Conservation (phyloP, 768 basidiomycete species). For the Tricholoma hemisulphureum region DNA sequence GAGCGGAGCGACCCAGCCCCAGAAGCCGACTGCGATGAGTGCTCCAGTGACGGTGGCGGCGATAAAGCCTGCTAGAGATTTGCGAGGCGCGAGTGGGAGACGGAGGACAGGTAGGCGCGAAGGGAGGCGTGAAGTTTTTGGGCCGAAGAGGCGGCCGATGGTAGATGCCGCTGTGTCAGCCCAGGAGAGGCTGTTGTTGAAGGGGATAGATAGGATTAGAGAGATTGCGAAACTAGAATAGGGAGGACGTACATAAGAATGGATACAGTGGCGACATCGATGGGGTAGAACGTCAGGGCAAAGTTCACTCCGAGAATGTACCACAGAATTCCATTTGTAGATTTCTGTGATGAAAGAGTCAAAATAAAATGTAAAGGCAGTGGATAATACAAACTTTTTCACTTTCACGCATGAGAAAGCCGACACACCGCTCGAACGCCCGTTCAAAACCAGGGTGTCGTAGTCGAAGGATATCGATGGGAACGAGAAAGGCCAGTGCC, state of each 20-base stretch:
- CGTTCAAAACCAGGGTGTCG: conserved; percentile 61
- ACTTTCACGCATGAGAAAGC: conserved; percentile 87
- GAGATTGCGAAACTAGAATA: neutral
- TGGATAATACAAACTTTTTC: conserved; percentile 58
- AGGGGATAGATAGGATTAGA: conserved; percentile 2
- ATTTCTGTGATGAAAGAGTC: conserved; percentile 39
- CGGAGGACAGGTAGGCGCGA: conserved; percentile 40
- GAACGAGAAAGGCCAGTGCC: conserved; percentile 64
- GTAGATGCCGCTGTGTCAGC: conserved; percentile 94
- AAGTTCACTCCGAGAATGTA: conserved; percentile 86
- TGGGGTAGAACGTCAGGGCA: conserved; percentile 72
- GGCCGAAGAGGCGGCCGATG: conserved; percentile 81
- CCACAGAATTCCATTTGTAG: conserved; percentile 86
- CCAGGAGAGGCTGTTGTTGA: conserved; percentile 75
- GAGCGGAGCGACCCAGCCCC: conserved; percentile 58
- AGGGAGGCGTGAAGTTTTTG: conserved; percentile 55
- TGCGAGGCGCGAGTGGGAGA: conserved; percentile 75
- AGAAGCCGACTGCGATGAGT: conserved; percentile 65
- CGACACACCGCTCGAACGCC: conserved; percentile 67
- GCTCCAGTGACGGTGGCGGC: conserved; percentile 77
- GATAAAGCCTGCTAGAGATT: conserved; percentile 81
- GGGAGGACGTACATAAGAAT: conserved; percentile 72
- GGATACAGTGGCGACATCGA: conserved; percentile 86
- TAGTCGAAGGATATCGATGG: conserved; percentile 76
- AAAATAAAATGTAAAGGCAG: neutral